Conservation (phyloP, 2,329 filamentous ascomycete genomes). For the Alternaria dauci region DNA sequence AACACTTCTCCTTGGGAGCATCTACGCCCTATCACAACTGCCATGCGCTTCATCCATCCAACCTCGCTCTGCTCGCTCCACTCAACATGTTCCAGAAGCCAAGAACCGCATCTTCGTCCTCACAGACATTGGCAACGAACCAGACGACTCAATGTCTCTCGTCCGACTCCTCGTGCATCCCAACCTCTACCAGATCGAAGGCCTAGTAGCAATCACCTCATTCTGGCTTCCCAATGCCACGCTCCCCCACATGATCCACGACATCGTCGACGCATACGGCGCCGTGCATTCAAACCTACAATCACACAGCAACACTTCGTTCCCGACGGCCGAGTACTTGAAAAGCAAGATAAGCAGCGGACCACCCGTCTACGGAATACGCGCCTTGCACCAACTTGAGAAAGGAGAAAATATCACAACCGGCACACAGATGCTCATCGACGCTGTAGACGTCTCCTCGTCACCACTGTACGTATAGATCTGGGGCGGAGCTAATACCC, state of each 20-base stretch:
- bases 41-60: not conserved
- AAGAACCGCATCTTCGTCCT: not conserved
- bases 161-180: not conserved
- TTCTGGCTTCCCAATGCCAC: not conserved
- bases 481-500: not conserved
- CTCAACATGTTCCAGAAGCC: not conserved
- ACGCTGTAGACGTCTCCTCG: not conserved
- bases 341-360: not conserved
- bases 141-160: not conserved
- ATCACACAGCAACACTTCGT: not conserved
- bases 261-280: not conserved
- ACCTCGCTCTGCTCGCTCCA: not conserved
- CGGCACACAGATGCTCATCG: not conserved
- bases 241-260: not conserved
- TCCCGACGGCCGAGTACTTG: not conserved
- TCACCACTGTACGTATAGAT: not conserved
- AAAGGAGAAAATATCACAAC: not conserved
- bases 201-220: not conserved
- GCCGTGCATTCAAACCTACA: not conserved
- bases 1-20: not conserved
- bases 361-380: not conserved
- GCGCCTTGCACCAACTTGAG: not conserved
- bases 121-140: not conserved
- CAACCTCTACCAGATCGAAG: not conserved
- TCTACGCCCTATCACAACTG: not conserved